A percentile compares a stretch with the other conserved stretches of the same genome.
Evolutionary conservation across 148 eudicot species (phyloP).

Genomic region (Persicaria tinctoria): DNA sequence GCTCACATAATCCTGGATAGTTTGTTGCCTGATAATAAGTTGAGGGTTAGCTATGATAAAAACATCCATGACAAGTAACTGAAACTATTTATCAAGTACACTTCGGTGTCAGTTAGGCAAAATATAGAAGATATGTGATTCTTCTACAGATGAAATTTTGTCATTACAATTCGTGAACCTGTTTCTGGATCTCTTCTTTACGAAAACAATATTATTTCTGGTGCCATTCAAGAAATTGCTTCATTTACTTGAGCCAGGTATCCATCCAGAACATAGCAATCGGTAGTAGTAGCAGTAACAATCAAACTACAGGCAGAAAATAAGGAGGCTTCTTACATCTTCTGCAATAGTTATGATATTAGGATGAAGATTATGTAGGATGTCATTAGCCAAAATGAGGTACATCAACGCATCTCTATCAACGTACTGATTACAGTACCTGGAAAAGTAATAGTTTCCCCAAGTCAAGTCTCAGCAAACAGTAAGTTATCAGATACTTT

Average conservation of each 20-base stretch:
- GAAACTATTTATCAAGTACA: background rate
- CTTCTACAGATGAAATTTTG: background rate
- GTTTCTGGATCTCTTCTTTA: too few relatives aligned
- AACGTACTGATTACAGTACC: conserved; percentile 94
- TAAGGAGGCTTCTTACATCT: conserved; percentile 53
- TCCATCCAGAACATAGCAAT: background rate
- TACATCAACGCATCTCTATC: conserved; percentile 82
- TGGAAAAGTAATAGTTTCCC: conserved; percentile 25
- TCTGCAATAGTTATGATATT: conserved; percentile 87
- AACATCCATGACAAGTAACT: background rate
- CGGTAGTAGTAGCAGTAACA: background rate
- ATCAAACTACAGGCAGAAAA: background rate
- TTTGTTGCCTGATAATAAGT: conserved; percentile 49
- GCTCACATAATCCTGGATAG: conserved; percentile 91
- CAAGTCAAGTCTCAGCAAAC: conserved; percentile 1
- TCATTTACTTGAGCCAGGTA: background rate
- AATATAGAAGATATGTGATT: background rate
- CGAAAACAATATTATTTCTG: too few relatives aligned
- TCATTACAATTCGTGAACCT: background rate
- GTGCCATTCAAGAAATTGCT: background rate
- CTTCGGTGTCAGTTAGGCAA: background rate
- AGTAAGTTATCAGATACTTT: conserved; percentile 4
- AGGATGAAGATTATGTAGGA: conserved; percentile 84
- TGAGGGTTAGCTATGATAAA: background rate
- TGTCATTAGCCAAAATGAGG: conserved; percentile 86